Evolutionary conservation across 331 rosid genomes (phyloP).

Genomic region (Phaseolus coccineus): DNA sequence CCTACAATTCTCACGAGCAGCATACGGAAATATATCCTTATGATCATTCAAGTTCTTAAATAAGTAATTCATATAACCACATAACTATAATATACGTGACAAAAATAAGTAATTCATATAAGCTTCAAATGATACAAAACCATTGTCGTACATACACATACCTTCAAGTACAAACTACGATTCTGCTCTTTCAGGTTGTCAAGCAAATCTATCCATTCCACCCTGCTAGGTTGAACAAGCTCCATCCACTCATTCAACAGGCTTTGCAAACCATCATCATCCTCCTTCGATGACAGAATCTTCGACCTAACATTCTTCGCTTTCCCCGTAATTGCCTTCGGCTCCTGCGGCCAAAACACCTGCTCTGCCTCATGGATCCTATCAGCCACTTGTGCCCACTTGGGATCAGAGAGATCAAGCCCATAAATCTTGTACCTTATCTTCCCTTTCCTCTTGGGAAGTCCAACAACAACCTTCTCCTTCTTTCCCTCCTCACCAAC

Average conservation of each 20-base stretch:
- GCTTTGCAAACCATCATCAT: slow-evolving; percentile 59
- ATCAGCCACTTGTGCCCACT: slow-evolving; percentile 83
- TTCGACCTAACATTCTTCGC: slow-evolving; percentile 66
- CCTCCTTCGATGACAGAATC: slow-evolving; percentile 59
- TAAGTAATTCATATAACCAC: slow-evolving; percentile 14
- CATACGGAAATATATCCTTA: slow-evolving; percentile 8
- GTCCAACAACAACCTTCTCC: slow-evolving; percentile 54
- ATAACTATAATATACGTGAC: too few species aligned
- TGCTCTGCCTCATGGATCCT: slow-evolving; percentile 72
- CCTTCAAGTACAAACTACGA: slow-evolving; percentile 66
- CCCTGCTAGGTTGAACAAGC: slow-evolving; percentile 76
- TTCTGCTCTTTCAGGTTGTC: slow-evolving; percentile 69
- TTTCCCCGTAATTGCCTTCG: slow-evolving; percentile 74
- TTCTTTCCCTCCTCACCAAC: slow-evolving; percentile 35
- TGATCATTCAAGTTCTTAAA: slow-evolving; percentile 30
- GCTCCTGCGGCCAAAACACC: slow-evolving; percentile 72
- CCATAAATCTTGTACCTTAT: slow-evolving; percentile 80
- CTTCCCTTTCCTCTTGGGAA: slow-evolving; percentile 88
- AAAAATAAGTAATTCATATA: slow-evolving; percentile 13
- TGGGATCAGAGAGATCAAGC: slow-evolving; percentile 80
- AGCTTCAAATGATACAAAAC: neutral
- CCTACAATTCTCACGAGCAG: slow-evolving; percentile 20
- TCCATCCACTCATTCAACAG: slow-evolving; percentile 80
- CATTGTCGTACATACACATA: slow-evolving; percentile 53
- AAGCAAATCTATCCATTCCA: slow-evolving; percentile 80